Evolutionary conservation across 2,329 filamentous ascomycete species (phyloP).

Genomic region (Nannizziopsis arthrosporioides): DNA sequence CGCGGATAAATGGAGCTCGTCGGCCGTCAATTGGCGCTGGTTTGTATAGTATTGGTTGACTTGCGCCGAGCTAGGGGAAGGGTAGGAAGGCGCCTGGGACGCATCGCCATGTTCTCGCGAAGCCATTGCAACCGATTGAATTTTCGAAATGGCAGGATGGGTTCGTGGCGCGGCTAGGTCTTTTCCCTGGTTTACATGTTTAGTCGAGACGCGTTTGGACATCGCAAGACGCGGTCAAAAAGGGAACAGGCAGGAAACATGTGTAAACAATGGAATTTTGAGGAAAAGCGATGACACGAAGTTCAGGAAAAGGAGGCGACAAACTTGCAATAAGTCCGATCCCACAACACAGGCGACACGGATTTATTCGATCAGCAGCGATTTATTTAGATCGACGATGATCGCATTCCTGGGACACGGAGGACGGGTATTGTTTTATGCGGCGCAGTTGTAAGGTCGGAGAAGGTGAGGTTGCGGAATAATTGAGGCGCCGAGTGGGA

Average conservation of each 20-base stretch:
- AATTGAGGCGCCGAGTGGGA: constrained; percentile 14
- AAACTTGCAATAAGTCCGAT: constrained; percentile 6
- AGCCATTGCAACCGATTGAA: constrained; percentile 25
- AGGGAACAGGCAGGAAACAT: background rate
- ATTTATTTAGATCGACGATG: constrained; percentile 11
- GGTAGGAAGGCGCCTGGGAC: constrained; percentile 35
- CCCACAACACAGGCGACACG: constrained; percentile 4
- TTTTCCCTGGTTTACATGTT: constrained; percentile 12
- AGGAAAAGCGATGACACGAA: background rate
- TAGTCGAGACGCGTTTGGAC: constrained; percentile 13
- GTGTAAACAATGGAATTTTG: constrained; percentile 2
- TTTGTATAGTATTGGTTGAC: constrained; percentile 36
- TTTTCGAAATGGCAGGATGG: constrained; percentile 13
- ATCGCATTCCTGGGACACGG: constrained; percentile 16
- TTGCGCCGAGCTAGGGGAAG: constrained; percentile 35
- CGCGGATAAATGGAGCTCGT: constrained; percentile 37
- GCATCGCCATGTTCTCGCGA: constrained; percentile 34
- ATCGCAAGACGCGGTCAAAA: constrained; percentile 5
- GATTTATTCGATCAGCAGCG: background rate
- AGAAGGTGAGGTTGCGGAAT: constrained; percentile 12
- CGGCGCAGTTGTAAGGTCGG: constrained; percentile 2
- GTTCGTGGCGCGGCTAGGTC: constrained; percentile 23
- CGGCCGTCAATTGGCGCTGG: constrained; percentile 34
- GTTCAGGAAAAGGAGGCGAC: constrained; percentile 2
- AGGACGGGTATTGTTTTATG: constrained; percentile 19